A percentile compares a stretch with the other conserved stretches of the same genome.
Evolutionary conservation across 768 basidiomycete species (phyloP).

Genomic region (Asterophora parasitica): DNA sequence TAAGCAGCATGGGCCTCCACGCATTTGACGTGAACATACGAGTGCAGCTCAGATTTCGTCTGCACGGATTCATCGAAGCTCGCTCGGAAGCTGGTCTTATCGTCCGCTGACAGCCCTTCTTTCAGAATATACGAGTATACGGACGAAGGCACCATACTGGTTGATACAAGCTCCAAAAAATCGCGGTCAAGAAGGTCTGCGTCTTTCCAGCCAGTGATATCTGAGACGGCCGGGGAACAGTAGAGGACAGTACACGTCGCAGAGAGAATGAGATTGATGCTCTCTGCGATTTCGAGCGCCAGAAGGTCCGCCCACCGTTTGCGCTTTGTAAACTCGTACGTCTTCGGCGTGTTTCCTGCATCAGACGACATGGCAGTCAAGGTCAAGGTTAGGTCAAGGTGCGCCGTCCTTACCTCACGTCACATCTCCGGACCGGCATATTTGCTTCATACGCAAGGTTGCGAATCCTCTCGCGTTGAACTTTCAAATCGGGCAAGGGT

Average conservation of each 20-base stretch:
- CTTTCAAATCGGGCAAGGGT: too few species aligned
- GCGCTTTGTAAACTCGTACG: constrained; percentile 81
- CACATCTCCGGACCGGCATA: too few species aligned
- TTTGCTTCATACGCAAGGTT: too few species aligned
- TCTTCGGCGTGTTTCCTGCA: constrained; percentile 21
- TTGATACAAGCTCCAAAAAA: constrained; percentile 54
- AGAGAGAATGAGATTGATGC: constrained; percentile 64
- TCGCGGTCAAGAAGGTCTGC: constrained; percentile 67
- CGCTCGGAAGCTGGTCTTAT: constrained; percentile 49
- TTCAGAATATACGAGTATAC: constrained; percentile 1
- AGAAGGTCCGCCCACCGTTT: constrained; percentile 86
- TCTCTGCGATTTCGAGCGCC: constrained; percentile 70
- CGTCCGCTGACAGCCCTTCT: constrained; percentile 40
- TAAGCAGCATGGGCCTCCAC: constrained; percentile 23
- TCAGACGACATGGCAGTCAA: constrained; percentile 9
- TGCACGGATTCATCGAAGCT: constrained; percentile 54
- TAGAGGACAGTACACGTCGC: constrained; percentile 59
- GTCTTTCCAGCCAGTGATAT: constrained; percentile 75
- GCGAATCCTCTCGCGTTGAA: too few species aligned
- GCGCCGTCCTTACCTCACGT: too few species aligned
- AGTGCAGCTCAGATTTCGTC: constrained; percentile 44
- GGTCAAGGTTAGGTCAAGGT: background rate
- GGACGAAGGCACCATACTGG: constrained; percentile 40
- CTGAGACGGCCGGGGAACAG: constrained; percentile 61
- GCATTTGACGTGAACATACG: constrained; percentile 59